phyloP scores from a whole-genome alignment of 805 yeast genomes.

The Wickerhamomyces pijperi region DNA sequence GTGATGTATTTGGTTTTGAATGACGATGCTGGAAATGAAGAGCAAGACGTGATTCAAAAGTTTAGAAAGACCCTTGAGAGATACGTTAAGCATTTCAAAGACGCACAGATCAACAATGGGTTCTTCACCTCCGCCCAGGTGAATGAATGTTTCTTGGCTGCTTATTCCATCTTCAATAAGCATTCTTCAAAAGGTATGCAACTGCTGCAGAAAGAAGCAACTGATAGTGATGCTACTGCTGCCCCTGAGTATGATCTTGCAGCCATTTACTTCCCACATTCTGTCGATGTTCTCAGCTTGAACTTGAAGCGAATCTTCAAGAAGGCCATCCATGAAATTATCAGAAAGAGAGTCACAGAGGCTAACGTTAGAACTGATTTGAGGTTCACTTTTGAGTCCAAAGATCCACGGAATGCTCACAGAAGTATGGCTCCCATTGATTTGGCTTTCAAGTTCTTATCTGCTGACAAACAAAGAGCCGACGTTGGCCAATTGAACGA shows the following conservation, averaged over 20 bases:
- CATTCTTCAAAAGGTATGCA: background rate
- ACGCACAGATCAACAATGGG: background rate
- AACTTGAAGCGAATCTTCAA: background rate
- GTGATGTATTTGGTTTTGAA: no score
- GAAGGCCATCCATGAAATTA: background rate
- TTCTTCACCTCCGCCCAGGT: background rate
- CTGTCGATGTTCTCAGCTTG: background rate
- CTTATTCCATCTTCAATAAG: background rate
- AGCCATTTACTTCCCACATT: background rate
- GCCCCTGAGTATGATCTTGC: background rate
- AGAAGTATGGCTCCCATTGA: background rate
- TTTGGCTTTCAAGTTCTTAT: background rate
- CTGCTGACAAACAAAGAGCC: no score
- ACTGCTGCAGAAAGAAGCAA: no score
- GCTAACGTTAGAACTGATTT: background rate
- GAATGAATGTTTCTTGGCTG: background rate
- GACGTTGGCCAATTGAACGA: no score
- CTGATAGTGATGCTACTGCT: no score
- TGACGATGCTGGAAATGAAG: no score
- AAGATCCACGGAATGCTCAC: background rate
- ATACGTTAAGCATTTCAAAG: background rate
- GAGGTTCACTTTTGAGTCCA: background rate
- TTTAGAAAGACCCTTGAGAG: background rate
- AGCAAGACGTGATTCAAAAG: no score
- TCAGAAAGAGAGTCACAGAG: background rate